A percentile compares a stretch with the other conserved stretches of the same genome.
These are phyloP conservation scores for Aureobasidium pullulans DNA, from an alignment of 2,329 filamentous ascomycete genomes.

Conservation along the genomic window DNA sequence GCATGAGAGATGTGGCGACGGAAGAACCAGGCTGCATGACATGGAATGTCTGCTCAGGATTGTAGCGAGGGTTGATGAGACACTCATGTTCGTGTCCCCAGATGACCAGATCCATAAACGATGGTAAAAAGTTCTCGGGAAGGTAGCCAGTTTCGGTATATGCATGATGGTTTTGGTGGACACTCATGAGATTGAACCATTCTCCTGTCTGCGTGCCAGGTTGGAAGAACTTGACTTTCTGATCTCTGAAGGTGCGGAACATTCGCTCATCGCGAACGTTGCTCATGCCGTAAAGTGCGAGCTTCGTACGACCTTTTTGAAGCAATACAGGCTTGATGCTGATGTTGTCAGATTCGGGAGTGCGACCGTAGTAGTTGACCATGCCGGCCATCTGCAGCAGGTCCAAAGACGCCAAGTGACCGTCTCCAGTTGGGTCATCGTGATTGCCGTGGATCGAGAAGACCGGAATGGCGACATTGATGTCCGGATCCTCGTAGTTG, in stretches of 20 bases:
- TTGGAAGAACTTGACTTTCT: slow-evolving; percentile 88
- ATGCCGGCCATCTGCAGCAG: slow-evolving; percentile 84
- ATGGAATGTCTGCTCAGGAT: slow-evolving; percentile 82
- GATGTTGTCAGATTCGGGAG: slow-evolving; percentile 88
- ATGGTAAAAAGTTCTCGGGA: slow-evolving; percentile 84
- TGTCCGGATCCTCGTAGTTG: slow-evolving; percentile 96
- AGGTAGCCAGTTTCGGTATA: slow-evolving; percentile 90
- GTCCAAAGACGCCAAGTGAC: slow-evolving; percentile 84
- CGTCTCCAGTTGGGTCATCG: slow-evolving; percentile 95
- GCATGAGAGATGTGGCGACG: slow-evolving; percentile 83
- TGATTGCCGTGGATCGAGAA: slow-evolving; percentile 99
- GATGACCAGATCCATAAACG: slow-evolving; percentile 83
- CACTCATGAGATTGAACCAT: slow-evolving; percentile 93
- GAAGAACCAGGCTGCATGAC: slow-evolving; percentile 98
- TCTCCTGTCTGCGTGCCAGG: slow-evolving; percentile 72
- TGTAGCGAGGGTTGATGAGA: slow-evolving; percentile 72
- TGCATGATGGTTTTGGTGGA: slow-evolving; percentile 93
- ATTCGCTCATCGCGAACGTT: slow-evolving; percentile 94
- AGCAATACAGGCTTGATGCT: slow-evolving; percentile 83
- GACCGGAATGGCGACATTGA: slow-evolving; percentile 93
- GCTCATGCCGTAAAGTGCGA: slow-evolving; percentile 88
- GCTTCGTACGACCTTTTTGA: slow-evolving; percentile 87
- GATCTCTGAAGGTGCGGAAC: slow-evolving; percentile 86
- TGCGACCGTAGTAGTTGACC: slow-evolving; percentile 91
- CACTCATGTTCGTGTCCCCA: slow-evolving; percentile 99